Evolutionary conservation across 192 early-diverging fungal genomes (phyloP), one percentile per base, ranked within the genome.

Genomic region (Kappamyces sp.): DNA sequence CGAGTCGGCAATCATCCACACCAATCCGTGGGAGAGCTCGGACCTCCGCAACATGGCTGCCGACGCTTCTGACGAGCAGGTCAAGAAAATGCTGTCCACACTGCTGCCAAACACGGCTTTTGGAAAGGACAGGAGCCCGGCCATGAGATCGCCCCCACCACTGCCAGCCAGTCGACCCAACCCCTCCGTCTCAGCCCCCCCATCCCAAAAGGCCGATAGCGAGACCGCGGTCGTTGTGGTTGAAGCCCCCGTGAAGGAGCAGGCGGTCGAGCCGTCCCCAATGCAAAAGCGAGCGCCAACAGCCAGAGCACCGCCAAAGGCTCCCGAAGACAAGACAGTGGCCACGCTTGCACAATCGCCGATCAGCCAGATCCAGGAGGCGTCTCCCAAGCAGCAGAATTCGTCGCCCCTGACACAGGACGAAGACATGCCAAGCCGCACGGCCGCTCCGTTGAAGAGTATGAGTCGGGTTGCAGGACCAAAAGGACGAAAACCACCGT

Each of bases 401-500:
- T 10, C 43, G 43, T 10, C 13, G 43, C 13, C 43, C 9, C 13
- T 44, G 23, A 23, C 23, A 23, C 23, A 23, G 23, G 23, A 23
- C 23, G 23, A 23, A 23, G 23, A 23, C 23, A 23, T 23, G 23
- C 23, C 23, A 23, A 23, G 23, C 23, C 23, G 57, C 46, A 46
- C 36, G 6, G 38, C 34, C 33, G 57, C 57, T 5, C 57, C 35
- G 35, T 47, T 59, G 39, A 34, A 59, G 37, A 59, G n/a, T 1
- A 33, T 33, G 2, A 44, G n/a, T 12, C 42, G 57, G 5, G 57
- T 47, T 23, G 40, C 57, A 31, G 57, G 57, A 4, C 57, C 57
- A 12, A 59, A 33, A 47, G 57, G 57, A 5, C 46, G 57, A 59
- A 59, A 47, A 33, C 41, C 41, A 46, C 57, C 57, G 8, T 36